These are phyloP conservation scores for Suillus fuscotomentosus DNA, from an alignment of 768 basidiomycete species.

Conservation along the genomic window DNA sequence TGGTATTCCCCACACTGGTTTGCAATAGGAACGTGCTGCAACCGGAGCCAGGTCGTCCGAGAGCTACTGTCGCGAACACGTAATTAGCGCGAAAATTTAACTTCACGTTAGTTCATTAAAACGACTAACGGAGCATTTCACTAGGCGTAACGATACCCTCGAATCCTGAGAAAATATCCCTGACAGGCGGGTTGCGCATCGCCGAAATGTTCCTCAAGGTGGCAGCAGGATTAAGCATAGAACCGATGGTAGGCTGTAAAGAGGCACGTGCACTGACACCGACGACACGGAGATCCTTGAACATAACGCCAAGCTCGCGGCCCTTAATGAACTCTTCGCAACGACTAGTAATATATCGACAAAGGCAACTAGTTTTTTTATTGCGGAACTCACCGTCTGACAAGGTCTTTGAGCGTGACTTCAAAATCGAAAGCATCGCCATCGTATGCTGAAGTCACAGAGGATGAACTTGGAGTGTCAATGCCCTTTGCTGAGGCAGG, in stretches of 20 bases:
- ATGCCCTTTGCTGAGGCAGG: not conserved
- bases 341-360: conserved; percentile 30
- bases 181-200: conserved; percentile 57
- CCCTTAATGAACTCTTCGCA: conserved; percentile 46
- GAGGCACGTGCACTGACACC: conserved; percentile 57
- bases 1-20: conserved; percentile 71
- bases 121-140: conserved; percentile 64
- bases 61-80: conserved; percentile 40
- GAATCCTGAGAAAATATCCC: conserved; percentile 53
- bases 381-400: conserved; percentile 19
- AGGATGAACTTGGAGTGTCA: not conserved
- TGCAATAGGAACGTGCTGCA: conserved; percentile 84
- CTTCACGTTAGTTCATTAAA: not conserved
- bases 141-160: conserved; percentile 59
- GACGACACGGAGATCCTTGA: conserved; percentile 56
- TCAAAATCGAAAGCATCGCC: conserved; percentile 34
- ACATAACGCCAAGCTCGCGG: conserved; percentile 60
- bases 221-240: conserved; percentile 53
- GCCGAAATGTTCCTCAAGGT: conserved; percentile 43
- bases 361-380: not conserved
- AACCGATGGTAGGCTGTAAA: conserved; percentile 59
- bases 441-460: not conserved
- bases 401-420: conserved; percentile 19
- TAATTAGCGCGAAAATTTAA: not conserved
- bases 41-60: conserved; percentile 82